Base-by-base conservation (phyloP, 2,329 filamentous ascomycete genomes). In the Magnaporthiopsis incrustans region DNA sequence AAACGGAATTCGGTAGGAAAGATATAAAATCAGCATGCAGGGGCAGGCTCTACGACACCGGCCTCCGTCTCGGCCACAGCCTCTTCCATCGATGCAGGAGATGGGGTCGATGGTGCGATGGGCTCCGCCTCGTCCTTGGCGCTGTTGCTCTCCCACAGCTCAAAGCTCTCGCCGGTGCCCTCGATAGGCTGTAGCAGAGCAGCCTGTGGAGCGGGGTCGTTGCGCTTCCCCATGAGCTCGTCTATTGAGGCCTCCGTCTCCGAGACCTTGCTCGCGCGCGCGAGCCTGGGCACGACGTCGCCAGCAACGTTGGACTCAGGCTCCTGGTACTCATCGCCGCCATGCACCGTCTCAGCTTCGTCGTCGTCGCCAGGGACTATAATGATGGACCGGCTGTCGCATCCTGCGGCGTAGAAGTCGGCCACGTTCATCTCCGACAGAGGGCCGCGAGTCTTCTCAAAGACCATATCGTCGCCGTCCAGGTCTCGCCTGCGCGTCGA, bases 111-210 rank as follows among this genome's bases (percentile, higher is more conserved):
- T 56, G 59, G 61, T 53, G 53, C 61, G 38, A 68, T 57, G 14
- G 67, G 67, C 35, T 81, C 80, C 1, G 74, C 70, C 64, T 85
- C 87, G 60, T 85, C 88, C 67, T 85, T 84, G 32, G 82, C 81
- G 73, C 86, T 89, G 32, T 80, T 82, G 71, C 87, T 90, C 74
- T 90, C 88, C 87, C 88, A 90, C 22, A 91, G 79, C 69, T 89
- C 86, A 69, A 90, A 85, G 71, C 76, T 81, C 69, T 86, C 83
- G 57, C 81, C 84, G 0, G 83, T 82, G 60, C 82, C 85, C 63
- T 87, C 83, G 6, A 88, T 78, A 0, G 83, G 81, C 64, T 82
- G 74, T 18, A 87, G 73, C 2, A 83, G 70, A 1, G 81, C 78
- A 2, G 82, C 81, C 62, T 78, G 76, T 32, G 76, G 74, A 6